Evolutionary conservation across 163 green algal genomes (phyloP).

Genomic region (Volvox carteri): DNA sequence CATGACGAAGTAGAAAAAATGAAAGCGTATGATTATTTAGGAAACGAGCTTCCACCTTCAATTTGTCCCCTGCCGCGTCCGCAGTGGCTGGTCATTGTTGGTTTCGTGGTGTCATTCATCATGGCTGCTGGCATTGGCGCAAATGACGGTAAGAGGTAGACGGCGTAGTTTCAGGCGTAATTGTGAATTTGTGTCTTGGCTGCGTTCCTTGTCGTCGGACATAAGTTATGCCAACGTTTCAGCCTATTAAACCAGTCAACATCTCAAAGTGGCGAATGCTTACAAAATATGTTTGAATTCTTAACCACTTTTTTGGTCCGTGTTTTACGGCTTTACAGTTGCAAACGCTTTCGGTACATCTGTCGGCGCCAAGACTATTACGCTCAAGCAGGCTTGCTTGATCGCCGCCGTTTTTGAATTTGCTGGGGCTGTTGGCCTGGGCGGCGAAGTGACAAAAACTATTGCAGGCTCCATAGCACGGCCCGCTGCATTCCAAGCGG

Average conservation of each 20-base stretch:
- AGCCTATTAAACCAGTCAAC: no score
- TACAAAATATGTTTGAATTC: no score
- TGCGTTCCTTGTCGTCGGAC: no score
- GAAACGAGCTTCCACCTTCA: background rate
- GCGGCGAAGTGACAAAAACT: slow-evolving; percentile 59
- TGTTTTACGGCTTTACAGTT: no score
- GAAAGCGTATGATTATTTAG: background rate
- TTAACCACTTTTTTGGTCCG: no score
- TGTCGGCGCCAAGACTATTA: slow-evolving; percentile 75
- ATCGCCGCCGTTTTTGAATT: slow-evolving; percentile 75
- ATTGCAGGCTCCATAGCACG: slow-evolving; percentile 53
- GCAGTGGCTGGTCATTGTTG: slow-evolving; percentile 42
- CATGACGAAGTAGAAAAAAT: background rate
- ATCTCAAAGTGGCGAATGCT: no score
- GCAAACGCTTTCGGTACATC: slow-evolving; percentile 74
- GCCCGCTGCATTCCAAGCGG: background rate
- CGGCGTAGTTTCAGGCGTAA: no score
- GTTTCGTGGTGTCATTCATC: slow-evolving; percentile 78
- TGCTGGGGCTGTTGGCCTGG: slow-evolving; percentile 66
- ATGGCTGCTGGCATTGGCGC: slow-evolving; percentile 60
- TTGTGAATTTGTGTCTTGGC: no score
- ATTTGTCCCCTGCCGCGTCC: background rate
- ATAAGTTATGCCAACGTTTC: no score
- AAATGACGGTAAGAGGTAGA: slow-evolving; percentile 59
- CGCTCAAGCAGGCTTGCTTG: slow-evolving; percentile 59